Base-by-base conservation (phyloP, 2,329 filamentous ascomycete species). In the Aphanoascus verrucosus region DNA sequence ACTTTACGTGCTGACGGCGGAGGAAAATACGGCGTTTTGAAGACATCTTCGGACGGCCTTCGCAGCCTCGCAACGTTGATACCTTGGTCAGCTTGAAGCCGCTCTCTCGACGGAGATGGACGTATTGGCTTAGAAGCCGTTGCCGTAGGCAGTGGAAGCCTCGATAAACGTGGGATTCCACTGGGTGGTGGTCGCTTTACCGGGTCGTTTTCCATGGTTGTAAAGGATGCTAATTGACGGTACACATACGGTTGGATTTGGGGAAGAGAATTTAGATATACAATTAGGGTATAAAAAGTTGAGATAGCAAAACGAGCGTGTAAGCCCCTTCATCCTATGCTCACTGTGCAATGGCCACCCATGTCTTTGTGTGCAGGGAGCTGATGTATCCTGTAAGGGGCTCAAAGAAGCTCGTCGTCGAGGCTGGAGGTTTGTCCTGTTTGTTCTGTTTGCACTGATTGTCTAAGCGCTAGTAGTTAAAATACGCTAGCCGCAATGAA, bases 151-250 rank as follows among this genome's bases (percentile, higher is more conserved):
- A 79, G 67, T 11, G 78, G 78, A 45, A 81, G 68, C 58, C 75
- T 73, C 19, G 78, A 81, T 42, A 64, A 70, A 43, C 77, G 72
- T 55, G 78, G 78, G 49, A 80, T 70, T 34, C 65, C 65, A 54
- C 67, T 71, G 23, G 64, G 53, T 14, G 60, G 64, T 38, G 62
- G 65, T 31, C 54, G 56, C 40, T 60, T 62, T 45, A 61, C 60
- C 54, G 60, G 66, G 56, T 65, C 64, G 28, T 61, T 61, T 38
- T 70, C 67, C 69, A 72, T 72, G 31, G 54, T 62, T 42, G 15
- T 19, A 37, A 23, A 4, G 19, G 47, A 5, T 8, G 20, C 1
- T 32, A 15, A 48, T 17, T 15, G 31, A 31, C 31, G 7, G 17
- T 44, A 19, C 42, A 4, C 23, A 28, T 28, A 28, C 23, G 23